Evolutionary conservation across 139 green algal genomes (phyloP).

Genomic region (Micromonas pusilla): DNA sequence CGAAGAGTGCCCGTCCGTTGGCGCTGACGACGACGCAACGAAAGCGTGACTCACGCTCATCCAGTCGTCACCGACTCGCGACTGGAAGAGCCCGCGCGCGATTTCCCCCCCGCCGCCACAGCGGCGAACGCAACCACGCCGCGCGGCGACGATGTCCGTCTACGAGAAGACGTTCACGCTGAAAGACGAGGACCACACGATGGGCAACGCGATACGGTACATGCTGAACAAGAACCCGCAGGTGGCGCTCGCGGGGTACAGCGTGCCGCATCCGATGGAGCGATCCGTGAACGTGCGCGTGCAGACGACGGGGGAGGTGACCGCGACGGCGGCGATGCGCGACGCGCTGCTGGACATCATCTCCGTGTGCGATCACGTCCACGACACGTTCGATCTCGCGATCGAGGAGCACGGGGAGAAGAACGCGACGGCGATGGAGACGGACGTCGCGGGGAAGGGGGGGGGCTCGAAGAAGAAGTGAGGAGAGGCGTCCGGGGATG

Average conservation of each 20-base stretch:
- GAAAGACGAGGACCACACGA: conserved; percentile 73
- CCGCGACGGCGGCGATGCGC: conserved; percentile 26
- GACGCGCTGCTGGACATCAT: conserved; percentile 28
- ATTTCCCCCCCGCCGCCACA: neutral
- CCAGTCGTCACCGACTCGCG: no score
- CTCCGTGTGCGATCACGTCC: conserved; percentile 30
- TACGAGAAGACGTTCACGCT: conserved; percentile 58
- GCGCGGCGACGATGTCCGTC: neutral
- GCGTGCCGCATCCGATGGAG: conserved; percentile 74
- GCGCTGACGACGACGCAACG: no score
- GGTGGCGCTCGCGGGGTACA: conserved; percentile 72
- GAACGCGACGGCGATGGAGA: neutral
- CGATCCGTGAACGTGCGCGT: conserved; percentile 72
- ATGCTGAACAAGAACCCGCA: conserved; percentile 71
- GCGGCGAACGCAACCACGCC: neutral
- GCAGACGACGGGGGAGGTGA: conserved; percentile 61
- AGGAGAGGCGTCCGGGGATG: no score
- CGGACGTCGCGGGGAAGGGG: no score
- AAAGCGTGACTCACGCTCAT: no score
- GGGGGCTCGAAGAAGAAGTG: no score
- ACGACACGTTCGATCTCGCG: conserved; percentile 26
- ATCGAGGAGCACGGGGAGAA: neutral
- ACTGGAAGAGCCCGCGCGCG: no score
- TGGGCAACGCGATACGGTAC: conserved; percentile 72
- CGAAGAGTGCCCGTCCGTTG: neutral